phyloP scores from a whole-genome alignment of 805 yeast genomes.

The Candida lessepsii region DNA sequence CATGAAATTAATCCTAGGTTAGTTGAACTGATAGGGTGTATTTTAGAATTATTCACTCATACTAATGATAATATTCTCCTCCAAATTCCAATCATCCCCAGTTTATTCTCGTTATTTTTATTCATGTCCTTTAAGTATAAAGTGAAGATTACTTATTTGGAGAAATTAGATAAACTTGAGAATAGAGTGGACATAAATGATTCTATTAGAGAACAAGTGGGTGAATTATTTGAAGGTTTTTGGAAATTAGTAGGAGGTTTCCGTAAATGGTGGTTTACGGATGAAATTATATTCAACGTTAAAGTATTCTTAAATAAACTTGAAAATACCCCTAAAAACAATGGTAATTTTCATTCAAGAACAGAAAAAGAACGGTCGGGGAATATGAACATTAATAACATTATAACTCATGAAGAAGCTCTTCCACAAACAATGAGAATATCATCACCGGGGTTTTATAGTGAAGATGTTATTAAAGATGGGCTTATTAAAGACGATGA shows the following conservation, averaged over 20 bases:
- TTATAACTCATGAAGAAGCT: constrained; percentile 4
- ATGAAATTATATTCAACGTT: constrained; percentile 9
- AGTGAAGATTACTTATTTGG: constrained; percentile 12
- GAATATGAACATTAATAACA: neutral
- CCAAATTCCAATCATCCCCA: constrained; percentile 13
- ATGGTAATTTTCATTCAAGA: neutral
- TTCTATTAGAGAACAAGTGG: neutral
- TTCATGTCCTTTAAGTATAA: constrained; percentile 12
- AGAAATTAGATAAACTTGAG: constrained; percentile 6
- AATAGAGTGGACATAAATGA: constrained; percentile 9
- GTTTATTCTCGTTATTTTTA: constrained; percentile 9
- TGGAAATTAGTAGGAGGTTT: neutral
- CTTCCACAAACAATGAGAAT: constrained; percentile 3
- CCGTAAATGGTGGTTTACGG: constrained; percentile 16
- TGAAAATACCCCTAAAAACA: constrained; percentile 2
- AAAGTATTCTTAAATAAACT: constrained; percentile 6
- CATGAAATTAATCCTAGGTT: constrained; percentile 4
- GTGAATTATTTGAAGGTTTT: neutral
- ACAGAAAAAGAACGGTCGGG: neutral
- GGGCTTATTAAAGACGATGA: neutral
- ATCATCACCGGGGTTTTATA: constrained; percentile 6
- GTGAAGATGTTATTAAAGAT: neutral
- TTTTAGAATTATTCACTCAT: neutral
- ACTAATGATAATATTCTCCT: neutral
- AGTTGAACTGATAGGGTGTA: neutral